These are phyloP conservation scores for Kluyveromyces nonfermentans DNA, from an alignment of 805 yeast species.

Conservation along the genomic window DNA sequence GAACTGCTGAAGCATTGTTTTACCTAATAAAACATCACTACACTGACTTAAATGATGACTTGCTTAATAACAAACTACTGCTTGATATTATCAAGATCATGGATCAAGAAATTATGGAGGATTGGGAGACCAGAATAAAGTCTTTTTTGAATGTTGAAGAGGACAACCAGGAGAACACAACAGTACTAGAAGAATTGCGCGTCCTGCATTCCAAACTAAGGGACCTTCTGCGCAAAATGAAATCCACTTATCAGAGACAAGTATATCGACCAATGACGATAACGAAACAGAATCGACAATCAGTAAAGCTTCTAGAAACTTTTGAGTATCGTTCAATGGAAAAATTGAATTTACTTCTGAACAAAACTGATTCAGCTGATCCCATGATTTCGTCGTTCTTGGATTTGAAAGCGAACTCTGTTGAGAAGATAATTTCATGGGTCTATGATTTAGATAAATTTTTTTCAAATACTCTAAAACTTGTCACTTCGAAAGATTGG, in stretches of 20 bases:
- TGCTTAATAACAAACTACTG: conserved; percentile 47
- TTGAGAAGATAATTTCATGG: conserved; percentile 47
- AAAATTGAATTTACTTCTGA: conserved; percentile 10
- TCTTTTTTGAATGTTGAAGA: conserved; percentile 11
- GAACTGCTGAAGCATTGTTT: conserved; percentile 66
- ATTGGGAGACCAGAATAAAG: conserved; percentile 37
- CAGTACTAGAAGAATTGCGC: conserved; percentile 16
- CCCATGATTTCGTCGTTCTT: conserved; percentile 16
- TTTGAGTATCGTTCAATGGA: conserved; percentile 11
- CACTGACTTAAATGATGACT: conserved; percentile 62
- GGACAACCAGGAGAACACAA: neutral
- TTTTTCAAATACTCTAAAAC: conserved; percentile 43
- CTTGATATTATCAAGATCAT: conserved; percentile 56
- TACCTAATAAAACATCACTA: conserved; percentile 66
- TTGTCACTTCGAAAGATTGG: conserved; percentile 61
- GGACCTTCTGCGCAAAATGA: conserved; percentile 50
- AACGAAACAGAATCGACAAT: conserved; percentile 16
- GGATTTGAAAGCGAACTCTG: conserved; percentile 10
- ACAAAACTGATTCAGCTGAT: conserved; percentile 23
- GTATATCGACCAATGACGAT: conserved; percentile 48
- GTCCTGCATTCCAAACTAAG: conserved; percentile 26
- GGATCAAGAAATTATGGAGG: conserved; percentile 51
- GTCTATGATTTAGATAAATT: conserved; percentile 55
- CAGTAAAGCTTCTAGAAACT: conserved; percentile 13
- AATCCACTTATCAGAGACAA: conserved; percentile 61